A percentile compares a stretch with the other conserved stretches of the same genome.
These are phyloP conservation scores for Cystobasidiaceae sp. DNA, from an alignment of 1,284 basidiomycete genomes.

Conservation along the genomic window DNA sequence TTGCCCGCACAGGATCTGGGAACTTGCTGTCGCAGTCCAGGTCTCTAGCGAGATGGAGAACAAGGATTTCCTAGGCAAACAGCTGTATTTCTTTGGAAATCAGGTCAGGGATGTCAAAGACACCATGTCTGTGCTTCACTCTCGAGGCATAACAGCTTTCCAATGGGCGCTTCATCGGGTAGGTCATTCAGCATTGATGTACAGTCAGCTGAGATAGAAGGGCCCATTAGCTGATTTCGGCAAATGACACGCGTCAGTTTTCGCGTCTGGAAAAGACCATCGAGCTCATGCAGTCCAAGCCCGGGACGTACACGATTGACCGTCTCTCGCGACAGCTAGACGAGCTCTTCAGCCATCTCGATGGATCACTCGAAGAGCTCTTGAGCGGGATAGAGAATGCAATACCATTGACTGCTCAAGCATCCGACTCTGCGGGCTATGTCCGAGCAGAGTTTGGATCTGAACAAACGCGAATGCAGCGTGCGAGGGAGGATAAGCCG, in stretches of 20 bases:
- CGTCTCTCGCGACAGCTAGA: slow-evolving; percentile 35
- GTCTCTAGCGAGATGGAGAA: slow-evolving; percentile 36
- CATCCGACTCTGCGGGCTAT: slow-evolving; percentile 33
- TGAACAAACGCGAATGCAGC: slow-evolving; percentile 25
- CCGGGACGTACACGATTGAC: slow-evolving; percentile 13
- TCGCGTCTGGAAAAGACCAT: slow-evolving; percentile 40
- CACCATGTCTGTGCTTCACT: slow-evolving; percentile 33
- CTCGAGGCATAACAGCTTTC: slow-evolving; percentile 33
- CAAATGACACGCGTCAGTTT: slow-evolving; percentile 34
- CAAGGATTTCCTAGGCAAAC: slow-evolving; percentile 29
- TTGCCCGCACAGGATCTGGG: slow-evolving; percentile 31
- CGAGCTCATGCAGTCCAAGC: slow-evolving; percentile 15
- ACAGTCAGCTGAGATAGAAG: no score
- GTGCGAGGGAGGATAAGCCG: slow-evolving; percentile 19
- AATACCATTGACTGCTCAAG: slow-evolving; percentile 34
- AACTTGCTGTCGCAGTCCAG: slow-evolving; percentile 39
- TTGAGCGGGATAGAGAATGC: slow-evolving; percentile 38
- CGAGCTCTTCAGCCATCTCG: slow-evolving; percentile 37
- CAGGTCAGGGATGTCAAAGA: slow-evolving; percentile 40
- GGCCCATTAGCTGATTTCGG: background rate
- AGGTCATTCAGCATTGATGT: background rate
- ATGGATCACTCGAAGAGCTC: slow-evolving; percentile 30
- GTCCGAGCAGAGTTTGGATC: slow-evolving; percentile 30
- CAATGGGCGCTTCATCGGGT: slow-evolving; percentile 32
- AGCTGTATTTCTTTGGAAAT: slow-evolving; percentile 36